Evolutionary conservation across 1,284 basidiomycete species (phyloP), one percentile per base, ranked within the genome.

Genomic region (Fomitopsis schrenkii): DNA sequence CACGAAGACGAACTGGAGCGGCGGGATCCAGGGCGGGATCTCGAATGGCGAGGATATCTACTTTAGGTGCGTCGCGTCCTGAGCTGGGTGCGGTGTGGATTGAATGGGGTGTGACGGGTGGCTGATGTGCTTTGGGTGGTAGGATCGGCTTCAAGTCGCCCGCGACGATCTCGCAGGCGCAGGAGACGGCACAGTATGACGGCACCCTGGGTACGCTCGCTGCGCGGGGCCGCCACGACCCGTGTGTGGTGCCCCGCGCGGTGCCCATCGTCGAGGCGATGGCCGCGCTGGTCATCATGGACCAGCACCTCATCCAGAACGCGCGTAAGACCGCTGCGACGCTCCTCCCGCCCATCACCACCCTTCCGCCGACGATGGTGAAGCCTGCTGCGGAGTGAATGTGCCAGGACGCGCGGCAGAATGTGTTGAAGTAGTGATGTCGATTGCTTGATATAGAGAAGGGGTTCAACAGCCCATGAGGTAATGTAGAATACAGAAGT

Each of bases 251-350:
- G 7, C 97, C 97, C 36, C 88, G 93, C 46, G 97, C 97, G 8
- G 95, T 99, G 28, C 96, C 97, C 46, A 99, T 99, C 70, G 96
- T 99, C 35, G 97, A 99, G 80, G 88, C 94, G 1, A 99, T 99
- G 97, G 95, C 97, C 0, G 90, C 92, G 22, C 81, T 99, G 50
- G 96, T 97, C 63, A 83, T 98, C 68, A 95, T 99, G 90, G 97
- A 99, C 74, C 84, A 90, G 69, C 78, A 97, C 62, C 82, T 97
- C 52, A 86, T 93, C 63, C 95, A 98, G 77, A 91, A 94, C 68
- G 83, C 94, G 19, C 86, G 95, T 61, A 82, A 81, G 70, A 79
- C 87, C 1, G 84, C 95, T 4, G 80, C 84, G 1, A 68, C 80
- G 38, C 76, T 89, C 40, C 80, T 93, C 14, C 93, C 95, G 14